phyloP scores from a whole-genome alignment of 805 yeast genomes.

The Debaryomyces tyrocola region DNA sequence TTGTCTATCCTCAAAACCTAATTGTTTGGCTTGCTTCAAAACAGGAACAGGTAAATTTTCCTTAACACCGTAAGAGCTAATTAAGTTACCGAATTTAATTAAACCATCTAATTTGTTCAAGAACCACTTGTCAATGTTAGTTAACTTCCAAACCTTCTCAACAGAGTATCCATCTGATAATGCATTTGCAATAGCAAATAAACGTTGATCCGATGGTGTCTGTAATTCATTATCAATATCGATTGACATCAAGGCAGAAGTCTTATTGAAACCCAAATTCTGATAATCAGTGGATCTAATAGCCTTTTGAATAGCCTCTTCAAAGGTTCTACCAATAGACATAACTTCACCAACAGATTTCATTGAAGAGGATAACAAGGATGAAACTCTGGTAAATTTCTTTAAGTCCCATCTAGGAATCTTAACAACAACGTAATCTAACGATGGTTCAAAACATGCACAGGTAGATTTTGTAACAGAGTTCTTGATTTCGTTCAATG shows the following conservation, averaged over 20 bases:
- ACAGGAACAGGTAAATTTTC: conserved; percentile 62
- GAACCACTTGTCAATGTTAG: conserved; percentile 96
- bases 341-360: conserved; percentile 99
- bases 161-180: conserved; percentile 85
- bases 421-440: conserved; percentile 95
- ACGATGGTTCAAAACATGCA: conserved; percentile 96
- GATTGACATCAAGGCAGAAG: conserved; percentile 82
- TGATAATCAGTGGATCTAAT: conserved; percentile 95
- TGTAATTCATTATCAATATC: conserved; percentile 91
- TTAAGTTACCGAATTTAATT: conserved; percentile 66
- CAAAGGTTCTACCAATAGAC: conserved; percentile 96
- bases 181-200: conserved; percentile 96
- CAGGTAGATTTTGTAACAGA: conserved; percentile 92
- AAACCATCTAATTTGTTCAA: conserved; percentile 79
- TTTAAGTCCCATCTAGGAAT: conserved; percentile 99
- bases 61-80: conserved; percentile 55
- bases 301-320: conserved; percentile 97
- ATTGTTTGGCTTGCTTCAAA: conserved; percentile 86
- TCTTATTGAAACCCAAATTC: conserved; percentile 88
- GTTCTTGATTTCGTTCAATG: conserved; percentile 87
- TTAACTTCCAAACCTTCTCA: conserved; percentile 85
- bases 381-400: conserved; percentile 91
- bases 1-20: conserved; percentile 96
- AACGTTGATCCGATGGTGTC: conserved; percentile 96
- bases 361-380: conserved; percentile 88